These are phyloP conservation scores for Monilinia laxa DNA, from an alignment of 2,329 filamentous ascomycete genomes.

Conservation along the genomic window DNA sequence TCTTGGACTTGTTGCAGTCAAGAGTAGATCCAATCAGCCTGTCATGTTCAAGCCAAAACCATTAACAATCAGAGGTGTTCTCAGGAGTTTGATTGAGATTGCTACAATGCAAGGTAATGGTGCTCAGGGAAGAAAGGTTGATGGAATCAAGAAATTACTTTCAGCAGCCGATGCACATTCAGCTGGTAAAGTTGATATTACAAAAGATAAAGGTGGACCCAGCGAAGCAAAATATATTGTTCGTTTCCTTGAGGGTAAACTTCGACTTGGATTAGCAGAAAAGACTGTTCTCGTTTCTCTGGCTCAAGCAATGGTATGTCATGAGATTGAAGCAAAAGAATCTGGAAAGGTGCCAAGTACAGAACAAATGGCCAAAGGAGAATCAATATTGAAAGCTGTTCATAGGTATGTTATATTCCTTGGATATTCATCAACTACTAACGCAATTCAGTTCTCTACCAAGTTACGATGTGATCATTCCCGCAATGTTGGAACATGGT, in stretches of 20 bases:
- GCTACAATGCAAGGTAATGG: constrained; percentile 85
- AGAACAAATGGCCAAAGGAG: constrained; percentile 77
- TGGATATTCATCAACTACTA: constrained; percentile 35
- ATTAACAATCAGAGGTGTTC: constrained; percentile 81
- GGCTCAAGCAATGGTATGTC: constrained; percentile 81
- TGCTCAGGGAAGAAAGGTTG: constrained; percentile 86
- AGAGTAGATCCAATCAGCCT: constrained; percentile 90
- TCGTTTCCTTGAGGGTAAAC: constrained; percentile 89
- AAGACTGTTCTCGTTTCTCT: constrained; percentile 87
- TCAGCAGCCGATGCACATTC: constrained; percentile 78
- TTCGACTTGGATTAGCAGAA: constrained; percentile 87
- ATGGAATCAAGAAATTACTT: constrained; percentile 93
- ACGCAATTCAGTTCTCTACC: constrained; percentile 73
- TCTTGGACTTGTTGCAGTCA: constrained; percentile 88
- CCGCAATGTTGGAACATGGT: constrained; percentile 81
- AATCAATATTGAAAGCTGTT: constrained; percentile 82
- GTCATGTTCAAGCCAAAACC: constrained; percentile 99
- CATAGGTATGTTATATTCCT: constrained; percentile 61
- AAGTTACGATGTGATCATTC: constrained; percentile 92
- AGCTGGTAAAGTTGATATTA: constrained; percentile 81
- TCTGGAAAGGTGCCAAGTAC: constrained; percentile 65
- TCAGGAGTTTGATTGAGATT: constrained; percentile 83
- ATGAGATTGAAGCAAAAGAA: constrained; percentile 72
- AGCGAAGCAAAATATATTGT: constrained; percentile 95
- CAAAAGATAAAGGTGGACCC: constrained; percentile 85